Evolutionary conservation across 176 grass and related monocot species (phyloP), one percentile per base, ranked within the genome.

Genomic region (Guadua angustifolia): DNA sequence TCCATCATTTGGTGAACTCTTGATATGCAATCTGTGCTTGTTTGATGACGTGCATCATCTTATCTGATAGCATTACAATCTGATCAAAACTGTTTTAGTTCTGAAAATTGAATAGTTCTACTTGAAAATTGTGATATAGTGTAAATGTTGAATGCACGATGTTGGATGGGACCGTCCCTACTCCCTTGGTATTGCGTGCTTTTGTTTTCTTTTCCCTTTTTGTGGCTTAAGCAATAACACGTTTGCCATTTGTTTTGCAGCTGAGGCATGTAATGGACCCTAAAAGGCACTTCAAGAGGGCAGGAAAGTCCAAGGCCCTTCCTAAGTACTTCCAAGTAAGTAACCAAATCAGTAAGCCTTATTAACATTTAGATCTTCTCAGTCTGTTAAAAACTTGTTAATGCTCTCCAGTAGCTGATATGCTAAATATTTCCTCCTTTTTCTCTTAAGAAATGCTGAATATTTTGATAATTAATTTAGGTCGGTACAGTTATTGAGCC

Each of bases 201-300:
- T 29, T 32, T 58, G 16, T 44, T 13, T 17, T 82, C 15, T 35
- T 2, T 15, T 73, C 25, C 1, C 11, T 74, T 69, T 85, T 36
- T 35, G 21, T 45, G 5, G 53, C 56, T 67, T 63, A 75, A 53
- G 39, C 5, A 56, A 64, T 74, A 25, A 53, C 81, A 40, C 22
- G 16, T n/a, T 82, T 47, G 46, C 61, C n/a, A 47, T 73, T 0
- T 69, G 43, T 92, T 66, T 91, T 92, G 51, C 79, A 98, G 95
- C 80, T 98, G 85, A 95, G 95, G 69, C 88, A 84, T 83, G 88
- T 93, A 72, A 83, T 95, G 42, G 95, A 98, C 90, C 95, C 95
- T 29, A 98, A 98, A 89, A 93, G 84, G 55, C 95, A 98, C 77
- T 98, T 98, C 76, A 98, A 98, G 79, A 95, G 86, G 73, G 69